phyloP scores from a whole-genome alignment of 2,329 filamentous ascomycete genomes.

The Tolypocladium album region DNA sequence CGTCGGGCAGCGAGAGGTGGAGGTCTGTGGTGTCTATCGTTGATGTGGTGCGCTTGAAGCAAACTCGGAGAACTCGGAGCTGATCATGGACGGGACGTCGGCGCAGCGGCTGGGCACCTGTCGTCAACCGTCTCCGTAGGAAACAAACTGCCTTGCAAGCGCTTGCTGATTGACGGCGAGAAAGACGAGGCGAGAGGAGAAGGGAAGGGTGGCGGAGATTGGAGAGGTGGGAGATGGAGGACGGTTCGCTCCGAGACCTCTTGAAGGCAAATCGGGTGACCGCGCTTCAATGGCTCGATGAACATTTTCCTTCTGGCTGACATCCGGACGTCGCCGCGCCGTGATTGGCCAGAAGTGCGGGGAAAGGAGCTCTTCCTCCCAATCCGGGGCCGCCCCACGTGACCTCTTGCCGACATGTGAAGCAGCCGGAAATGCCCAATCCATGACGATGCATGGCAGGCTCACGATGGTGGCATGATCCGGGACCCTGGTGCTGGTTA shows the following conservation, averaged over 20 bases:
- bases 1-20: conserved; percentile 1
- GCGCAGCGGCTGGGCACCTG: conserved; percentile 5
- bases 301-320: conserved; percentile 7
- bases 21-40: background rate
- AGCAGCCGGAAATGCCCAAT: background rate
- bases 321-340: background rate
- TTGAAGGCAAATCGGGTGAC: conserved; percentile 9
- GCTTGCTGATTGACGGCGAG: conserved; percentile 1
- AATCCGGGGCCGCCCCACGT: conserved; percentile 6
- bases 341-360: conserved; percentile 22
- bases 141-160: conserved; percentile 1
- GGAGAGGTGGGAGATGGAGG: background rate
- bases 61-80: conserved; percentile 10
- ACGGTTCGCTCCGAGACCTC: conserved; percentile 1
- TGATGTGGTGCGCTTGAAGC: conserved; percentile 7
- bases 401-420: background rate
- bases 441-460: background rate
- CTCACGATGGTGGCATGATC: background rate
- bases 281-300: conserved; percentile 7
- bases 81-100: conserved; percentile 10
- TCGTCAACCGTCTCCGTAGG: background rate
- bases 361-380: conserved; percentile 8
- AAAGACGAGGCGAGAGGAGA: conserved; percentile 1
- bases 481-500: background rate
- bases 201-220: background rate